phyloP scores from a whole-genome alignment of 1,139 yeast species.

The Pneumocystis sp. region DNA sequence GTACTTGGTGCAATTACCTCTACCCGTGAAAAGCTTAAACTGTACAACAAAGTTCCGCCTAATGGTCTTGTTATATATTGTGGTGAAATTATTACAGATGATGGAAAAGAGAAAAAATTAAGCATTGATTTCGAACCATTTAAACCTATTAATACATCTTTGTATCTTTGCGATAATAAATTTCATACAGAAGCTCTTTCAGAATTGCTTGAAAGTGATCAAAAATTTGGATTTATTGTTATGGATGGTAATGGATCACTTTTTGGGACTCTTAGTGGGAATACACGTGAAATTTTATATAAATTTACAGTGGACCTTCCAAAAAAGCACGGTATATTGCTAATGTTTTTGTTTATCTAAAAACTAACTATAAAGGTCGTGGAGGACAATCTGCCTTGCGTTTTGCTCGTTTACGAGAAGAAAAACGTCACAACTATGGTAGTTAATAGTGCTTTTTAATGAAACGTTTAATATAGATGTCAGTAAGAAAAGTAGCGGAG shows the following conservation, averaged over 20 bases:
- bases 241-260: constrained; percentile 99
- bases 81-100: constrained; percentile 95
- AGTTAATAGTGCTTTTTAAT: not conserved
- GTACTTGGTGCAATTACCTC: constrained; percentile 94
- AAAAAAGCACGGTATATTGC: constrained; percentile 64
- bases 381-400: constrained; percentile 99
- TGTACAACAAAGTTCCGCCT: constrained; percentile 76
- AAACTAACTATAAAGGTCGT: constrained; percentile 34
- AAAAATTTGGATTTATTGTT: constrained; percentile 88
- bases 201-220: constrained; percentile 87
- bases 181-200: constrained; percentile 95
- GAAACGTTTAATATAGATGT: not conserved
- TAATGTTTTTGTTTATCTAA: not conserved
- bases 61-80: constrained; percentile 93
- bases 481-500: constrained; percentile 84
- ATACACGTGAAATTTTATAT: constrained; percentile 88
- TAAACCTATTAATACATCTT: constrained; percentile 92
- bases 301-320: constrained; percentile 95
- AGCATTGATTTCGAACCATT: constrained; percentile 94
- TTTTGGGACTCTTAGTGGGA: constrained; percentile 92
- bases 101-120: constrained; percentile 91
- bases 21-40: constrained; percentile 87
- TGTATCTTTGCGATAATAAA: constrained; percentile 91
- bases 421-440: constrained; percentile 90
- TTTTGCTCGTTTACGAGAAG: constrained; percentile 97